phyloP scores from a whole-genome alignment of 345 rosid genomes.

The Cardamine resedifolia region DNA sequence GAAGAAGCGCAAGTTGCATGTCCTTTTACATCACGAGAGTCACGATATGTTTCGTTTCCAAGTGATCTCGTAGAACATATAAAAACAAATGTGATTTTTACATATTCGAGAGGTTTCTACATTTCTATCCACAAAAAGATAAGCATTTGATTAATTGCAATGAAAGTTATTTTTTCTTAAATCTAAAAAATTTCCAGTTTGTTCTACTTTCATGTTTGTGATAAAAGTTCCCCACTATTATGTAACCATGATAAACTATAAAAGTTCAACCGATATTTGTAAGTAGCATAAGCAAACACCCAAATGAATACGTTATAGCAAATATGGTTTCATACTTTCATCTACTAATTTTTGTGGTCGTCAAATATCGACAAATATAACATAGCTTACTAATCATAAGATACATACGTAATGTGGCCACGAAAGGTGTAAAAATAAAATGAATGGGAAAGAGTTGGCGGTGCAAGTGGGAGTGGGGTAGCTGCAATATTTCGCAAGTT shows the following conservation, averaged over 20 bases:
- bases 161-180: not conserved
- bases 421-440: not conserved
- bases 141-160: not conserved
- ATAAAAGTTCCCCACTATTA: not conserved
- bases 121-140: constrained; percentile 24
- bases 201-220: not conserved
- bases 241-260: not conserved
- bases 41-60: constrained; percentile 32
- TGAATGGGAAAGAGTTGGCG: constrained; percentile 33
- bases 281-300: not conserved
- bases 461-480: constrained; percentile 51
- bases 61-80: constrained; percentile 9
- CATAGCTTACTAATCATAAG: constrained; percentile 28
- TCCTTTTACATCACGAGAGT: constrained; percentile 42
- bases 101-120: constrained; percentile 12
- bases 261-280: not conserved
- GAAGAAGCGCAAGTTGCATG: constrained; percentile 48
- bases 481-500: constrained; percentile 34
- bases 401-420: constrained; percentile 21
- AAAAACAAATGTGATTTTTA: not conserved
- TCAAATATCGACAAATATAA: constrained; percentile 21
- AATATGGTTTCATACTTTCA: constrained; percentile 7
- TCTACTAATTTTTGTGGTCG: constrained; percentile 7
- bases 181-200: not conserved
- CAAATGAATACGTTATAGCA: not conserved